Base-by-base conservation (phyloP, 495 filamentous ascomycete species). In the Daldinia grandis region DNA sequence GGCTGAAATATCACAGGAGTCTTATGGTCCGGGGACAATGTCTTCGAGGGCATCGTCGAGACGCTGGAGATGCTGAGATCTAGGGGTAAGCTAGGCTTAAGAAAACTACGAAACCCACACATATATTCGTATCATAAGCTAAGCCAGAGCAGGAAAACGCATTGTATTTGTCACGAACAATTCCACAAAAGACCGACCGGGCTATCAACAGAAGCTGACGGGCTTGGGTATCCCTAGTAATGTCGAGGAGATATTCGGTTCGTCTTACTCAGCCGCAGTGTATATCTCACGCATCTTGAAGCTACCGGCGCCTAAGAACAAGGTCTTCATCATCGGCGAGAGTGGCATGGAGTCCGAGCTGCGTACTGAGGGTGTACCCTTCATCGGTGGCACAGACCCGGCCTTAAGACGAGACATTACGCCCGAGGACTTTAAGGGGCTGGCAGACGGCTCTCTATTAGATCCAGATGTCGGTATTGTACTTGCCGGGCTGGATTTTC, bases 121-220 rank as follows among this genome's bases (percentile, higher is more conserved):
- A 15, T 27, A 9, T 21, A 19, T 1, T n/a, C n/a, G 9, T 7
- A 33, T 3, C 17, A 19, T 2, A 0, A 19, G 54, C 50, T 64
- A 54, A 58, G 21, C 40, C 15, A 27, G 10, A 8, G 4, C 28
- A 95, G 94, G 92, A 60, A 99, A 99, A 79, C 92, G 90, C 79
- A 83, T 95, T 17, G 89, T 99, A 64, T 99, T 99, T 77, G 95
- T 99, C 50, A 98, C 95, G 3, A 99, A 99, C 80, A 99, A 99
- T 85, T 96, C 92, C 77, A 98, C 95, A 28, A 98, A 98, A 78
- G 97, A 95, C 17, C 92, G 95, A 17, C 85, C 87, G 25, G 93
- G 96, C 74, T 98, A 98, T 80, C 89, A 90, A 78, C 94, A 94
- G 81, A 98, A 98, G 72, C 87, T 99, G 51, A 88, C 90, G n/a